These are phyloP conservation scores for Cylindrodendrum hubeiense DNA, from an alignment of 2,329 filamentous ascomycete genomes.

Conservation along the genomic window DNA sequence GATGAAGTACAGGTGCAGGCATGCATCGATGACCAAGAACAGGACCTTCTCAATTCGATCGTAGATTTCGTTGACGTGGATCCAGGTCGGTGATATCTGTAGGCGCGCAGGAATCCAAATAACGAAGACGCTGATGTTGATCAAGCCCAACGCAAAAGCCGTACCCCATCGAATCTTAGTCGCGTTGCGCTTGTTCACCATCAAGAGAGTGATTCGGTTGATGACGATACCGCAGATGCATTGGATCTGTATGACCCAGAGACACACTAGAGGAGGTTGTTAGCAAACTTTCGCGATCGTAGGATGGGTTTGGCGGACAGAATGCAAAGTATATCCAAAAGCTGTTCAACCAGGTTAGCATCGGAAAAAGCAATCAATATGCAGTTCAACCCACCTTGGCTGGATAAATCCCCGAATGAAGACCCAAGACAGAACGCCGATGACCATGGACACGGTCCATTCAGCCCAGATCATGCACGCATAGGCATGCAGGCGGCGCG, in stretches of 20 bases:
- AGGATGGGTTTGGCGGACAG: slow-evolving; percentile 16
- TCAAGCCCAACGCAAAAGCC: slow-evolving; percentile 11
- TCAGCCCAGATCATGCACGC: slow-evolving; percentile 40
- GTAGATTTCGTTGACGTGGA: slow-evolving; percentile 23
- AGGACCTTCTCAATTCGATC: slow-evolving; percentile 25
- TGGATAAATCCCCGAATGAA: slow-evolving; percentile 34
- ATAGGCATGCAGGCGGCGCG: slow-evolving; percentile 24
- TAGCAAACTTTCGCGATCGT: not conserved
- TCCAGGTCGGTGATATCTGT: slow-evolving; percentile 13
- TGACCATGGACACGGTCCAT: slow-evolving; percentile 34
- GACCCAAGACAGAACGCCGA: slow-evolving; percentile 37
- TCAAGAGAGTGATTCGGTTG: slow-evolving; percentile 58
- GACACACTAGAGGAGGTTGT: not conserved
- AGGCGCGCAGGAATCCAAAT: slow-evolving; percentile 27
- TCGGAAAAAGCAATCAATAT: not conserved
- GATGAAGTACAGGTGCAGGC: slow-evolving; percentile 71
- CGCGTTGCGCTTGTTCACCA: slow-evolving; percentile 16
- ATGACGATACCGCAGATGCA: slow-evolving; percentile 58
- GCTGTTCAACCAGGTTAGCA: slow-evolving; percentile 5
- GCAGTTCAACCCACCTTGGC: slow-evolving; percentile 25
- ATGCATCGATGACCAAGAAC: slow-evolving; percentile 25
- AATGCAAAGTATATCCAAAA: slow-evolving; percentile 39
- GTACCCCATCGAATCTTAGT: slow-evolving; percentile 18
- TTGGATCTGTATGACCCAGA: slow-evolving; percentile 49
- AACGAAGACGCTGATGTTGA: slow-evolving; percentile 24